These are phyloP conservation scores for Xylariaceae sp. DNA, from an alignment of 2,329 filamentous ascomycete genomes.

Conservation along the genomic window DNA sequence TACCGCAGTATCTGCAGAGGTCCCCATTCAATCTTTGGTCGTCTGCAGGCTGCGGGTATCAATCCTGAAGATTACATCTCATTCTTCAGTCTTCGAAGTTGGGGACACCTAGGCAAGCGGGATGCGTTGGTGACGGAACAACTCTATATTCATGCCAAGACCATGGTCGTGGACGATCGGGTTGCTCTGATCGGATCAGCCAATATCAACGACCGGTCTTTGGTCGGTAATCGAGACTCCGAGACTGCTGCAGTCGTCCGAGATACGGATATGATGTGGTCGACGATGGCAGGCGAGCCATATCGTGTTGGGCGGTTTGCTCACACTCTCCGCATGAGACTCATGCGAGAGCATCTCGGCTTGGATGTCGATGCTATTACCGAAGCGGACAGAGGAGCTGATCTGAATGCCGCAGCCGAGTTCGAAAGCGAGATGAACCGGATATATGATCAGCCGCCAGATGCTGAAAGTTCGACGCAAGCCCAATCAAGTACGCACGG, in stretches of 20 bases:
- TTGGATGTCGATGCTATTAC: constrained; percentile 88
- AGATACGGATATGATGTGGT: constrained; percentile 88
- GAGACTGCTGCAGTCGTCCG: constrained; percentile 86
- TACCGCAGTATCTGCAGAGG: constrained; percentile 94
- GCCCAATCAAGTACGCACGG: constrained; percentile 14
- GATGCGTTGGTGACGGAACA: constrained; percentile 88
- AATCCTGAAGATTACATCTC: constrained; percentile 93
- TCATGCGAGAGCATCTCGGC: constrained; percentile 97
- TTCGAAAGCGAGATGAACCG: constrained; percentile 57
- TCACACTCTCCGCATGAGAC: constrained; percentile 82
- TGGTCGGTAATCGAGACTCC: constrained; percentile 87
- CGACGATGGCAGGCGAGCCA: constrained; percentile 82
- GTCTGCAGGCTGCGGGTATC: constrained; percentile 71
- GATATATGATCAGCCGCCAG: constrained; percentile 45
- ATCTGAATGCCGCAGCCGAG: constrained; percentile 52
- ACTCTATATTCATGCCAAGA: constrained; percentile 96
- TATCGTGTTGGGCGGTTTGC: constrained; percentile 90
- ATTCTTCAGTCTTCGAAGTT: constrained; percentile 87
- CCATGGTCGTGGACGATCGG: constrained; percentile 91
- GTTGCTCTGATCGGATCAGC: constrained; percentile 92
- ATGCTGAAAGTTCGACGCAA: constrained; percentile 21
- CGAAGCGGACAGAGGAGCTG: constrained; percentile 67
- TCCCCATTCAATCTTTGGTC: constrained; percentile 84
- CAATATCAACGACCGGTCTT: constrained; percentile 97
- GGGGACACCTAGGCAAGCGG: constrained; percentile 82